A percentile compares a stretch with the other conserved stretches of the same genome.
phyloP scores from a whole-genome alignment of 1,284 basidiomycete species.

The Cutaneotrichosporon curvatum region DNA sequence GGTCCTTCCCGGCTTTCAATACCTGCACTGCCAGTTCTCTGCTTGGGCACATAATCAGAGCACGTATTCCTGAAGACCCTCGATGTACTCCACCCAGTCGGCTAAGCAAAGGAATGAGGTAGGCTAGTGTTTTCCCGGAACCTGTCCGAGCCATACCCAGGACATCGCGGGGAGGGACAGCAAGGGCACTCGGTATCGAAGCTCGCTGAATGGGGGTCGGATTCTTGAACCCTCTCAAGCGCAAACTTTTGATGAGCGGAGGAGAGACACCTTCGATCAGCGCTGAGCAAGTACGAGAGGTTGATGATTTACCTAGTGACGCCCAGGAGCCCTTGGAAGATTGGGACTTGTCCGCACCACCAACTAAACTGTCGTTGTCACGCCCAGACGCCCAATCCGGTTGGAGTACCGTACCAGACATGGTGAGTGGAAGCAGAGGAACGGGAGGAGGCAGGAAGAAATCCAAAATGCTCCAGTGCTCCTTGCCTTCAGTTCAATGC shows the following conservation, averaged over 20 bases:
- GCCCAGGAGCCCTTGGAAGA: too few relatives aligned
- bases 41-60: constrained; percentile 82
- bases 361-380: too few relatives aligned
- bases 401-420: too few relatives aligned
- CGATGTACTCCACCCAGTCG: constrained; percentile 72
- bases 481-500: too few relatives aligned
- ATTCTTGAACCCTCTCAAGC: constrained; percentile 86
- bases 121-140: constrained; percentile 95
- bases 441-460: too few relatives aligned
- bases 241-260: constrained; percentile 72
- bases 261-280: constrained; percentile 64
- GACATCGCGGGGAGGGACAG: constrained; percentile 82
- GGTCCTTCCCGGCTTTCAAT: constrained; percentile 87
- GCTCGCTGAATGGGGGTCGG: constrained; percentile 96
- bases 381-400: too few relatives aligned
- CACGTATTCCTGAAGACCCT: constrained; percentile 66
- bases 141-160: constrained; percentile 98
- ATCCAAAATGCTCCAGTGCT: too few relatives aligned
- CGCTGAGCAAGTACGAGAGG: too few relatives aligned
- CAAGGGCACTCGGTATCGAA: constrained; percentile 76
- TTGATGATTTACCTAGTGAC: too few relatives aligned
- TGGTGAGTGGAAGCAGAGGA: too few relatives aligned
- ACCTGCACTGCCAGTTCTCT: constrained; percentile 93
- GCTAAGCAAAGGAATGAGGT: constrained; percentile 86
- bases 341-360: too few relatives aligned